phyloP scores from a whole-genome alignment of 2,329 filamentous ascomycete species.

The Pseudogymnoascus sp. region DNA sequence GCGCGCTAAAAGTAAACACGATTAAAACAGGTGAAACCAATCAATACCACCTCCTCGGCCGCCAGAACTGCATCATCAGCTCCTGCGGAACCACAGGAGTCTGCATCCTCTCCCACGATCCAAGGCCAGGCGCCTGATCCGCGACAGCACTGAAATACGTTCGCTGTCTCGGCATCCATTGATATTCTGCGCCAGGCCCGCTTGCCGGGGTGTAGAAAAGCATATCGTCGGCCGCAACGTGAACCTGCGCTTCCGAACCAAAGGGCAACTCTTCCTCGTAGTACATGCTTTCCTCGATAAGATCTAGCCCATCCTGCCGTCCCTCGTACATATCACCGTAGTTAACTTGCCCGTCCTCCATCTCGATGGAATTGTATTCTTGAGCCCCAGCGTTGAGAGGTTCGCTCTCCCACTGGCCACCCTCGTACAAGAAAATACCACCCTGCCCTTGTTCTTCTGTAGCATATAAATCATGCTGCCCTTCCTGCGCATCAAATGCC shows the following conservation, averaged over 20 bases:
- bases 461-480: neutral
- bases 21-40: neutral
- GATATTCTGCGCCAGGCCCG: neutral
- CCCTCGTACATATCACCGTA: neutral
- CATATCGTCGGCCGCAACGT: neutral
- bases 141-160: neutral
- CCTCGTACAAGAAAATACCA: neutral
- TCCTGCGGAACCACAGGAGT: neutral
- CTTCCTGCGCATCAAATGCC: neutral
- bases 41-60: neutral
- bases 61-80: neutral
- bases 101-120: neutral
- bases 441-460: neutral
- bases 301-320: neutral
- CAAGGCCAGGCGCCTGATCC: neutral
- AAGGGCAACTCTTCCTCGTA: neutral
- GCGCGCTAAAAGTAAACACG: neutral
- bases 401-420: neutral
- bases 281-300: neutral
- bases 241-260: neutral
- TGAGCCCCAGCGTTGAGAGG: neutral
- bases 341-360: neutral
- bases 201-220: neutral
- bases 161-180: neutral
- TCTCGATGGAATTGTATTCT: neutral